phyloP scores from a whole-genome alignment of 768 basidiomycete genomes.

The Pluteus cervinus region DNA sequence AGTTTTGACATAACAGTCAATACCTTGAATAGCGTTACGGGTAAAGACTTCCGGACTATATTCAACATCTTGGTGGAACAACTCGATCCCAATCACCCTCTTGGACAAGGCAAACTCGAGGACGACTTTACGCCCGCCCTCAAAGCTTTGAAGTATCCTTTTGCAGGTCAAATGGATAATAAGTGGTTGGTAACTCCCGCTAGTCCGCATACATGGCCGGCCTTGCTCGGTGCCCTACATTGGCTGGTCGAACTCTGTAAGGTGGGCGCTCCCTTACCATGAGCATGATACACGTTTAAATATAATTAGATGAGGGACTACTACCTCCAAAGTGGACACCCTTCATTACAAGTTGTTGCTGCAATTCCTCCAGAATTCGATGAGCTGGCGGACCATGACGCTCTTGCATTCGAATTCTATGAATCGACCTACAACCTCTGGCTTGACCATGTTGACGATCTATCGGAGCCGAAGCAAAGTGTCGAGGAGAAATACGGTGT shows the following conservation, averaged over 20 bases:
- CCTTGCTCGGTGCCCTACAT: constrained; percentile 79
- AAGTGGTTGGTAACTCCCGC: constrained; percentile 88
- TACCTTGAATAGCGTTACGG: constrained; percentile 71
- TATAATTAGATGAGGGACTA: constrained; percentile 28
- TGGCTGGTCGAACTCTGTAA: constrained; percentile 88
- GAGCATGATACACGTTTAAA: constrained; percentile 18
- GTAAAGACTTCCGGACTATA: constrained; percentile 80
- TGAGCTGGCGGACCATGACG: constrained; percentile 65
- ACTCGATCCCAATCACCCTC: constrained; percentile 66
- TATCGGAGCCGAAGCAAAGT: constrained; percentile 60
- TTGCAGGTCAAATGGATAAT: constrained; percentile 68
- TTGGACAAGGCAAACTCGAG: constrained; percentile 52
- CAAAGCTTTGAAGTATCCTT: constrained; percentile 78
- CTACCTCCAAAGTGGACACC: constrained; percentile 58
- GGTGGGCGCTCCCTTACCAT: constrained; percentile 36
- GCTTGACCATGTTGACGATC: constrained; percentile 61
- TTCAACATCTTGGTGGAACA: constrained; percentile 71
- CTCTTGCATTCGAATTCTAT: constrained; percentile 73
- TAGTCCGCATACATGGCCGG: constrained; percentile 89
- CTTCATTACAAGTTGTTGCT: constrained; percentile 57
- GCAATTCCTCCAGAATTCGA: constrained; percentile 72
- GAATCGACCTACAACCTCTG: constrained; percentile 62
- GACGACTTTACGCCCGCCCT: constrained; percentile 79
- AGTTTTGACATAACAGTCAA: constrained; percentile 65
- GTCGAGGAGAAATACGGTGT: constrained; percentile 76